Evolutionary conservation across 2,329 filamentous ascomycete genomes (phyloP).

Genomic region (Hymenoscyphus infarciens): DNA sequence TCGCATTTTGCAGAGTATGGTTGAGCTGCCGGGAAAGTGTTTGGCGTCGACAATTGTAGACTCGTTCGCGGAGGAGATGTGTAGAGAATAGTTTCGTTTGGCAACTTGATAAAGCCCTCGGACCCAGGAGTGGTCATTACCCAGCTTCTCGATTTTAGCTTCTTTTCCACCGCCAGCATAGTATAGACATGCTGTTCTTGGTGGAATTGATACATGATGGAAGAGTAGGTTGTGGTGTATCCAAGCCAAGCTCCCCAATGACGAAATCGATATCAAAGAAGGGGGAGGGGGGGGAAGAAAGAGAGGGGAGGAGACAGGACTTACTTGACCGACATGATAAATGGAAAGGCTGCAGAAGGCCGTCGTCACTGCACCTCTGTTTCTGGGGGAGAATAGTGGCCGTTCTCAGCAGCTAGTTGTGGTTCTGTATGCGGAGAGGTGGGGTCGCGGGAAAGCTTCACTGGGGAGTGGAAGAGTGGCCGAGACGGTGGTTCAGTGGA

Average conservation of each 20-base stretch:
- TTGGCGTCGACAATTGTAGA: conserved; percentile 63
- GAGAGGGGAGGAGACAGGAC: not conserved
- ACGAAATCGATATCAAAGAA: not conserved
- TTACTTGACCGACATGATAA: conserved; percentile 16
- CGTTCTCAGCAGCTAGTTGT: conserved; percentile 3
- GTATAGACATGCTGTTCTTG: conserved; percentile 34
- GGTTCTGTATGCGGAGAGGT: conserved; percentile 12
- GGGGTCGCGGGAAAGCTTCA: conserved; percentile 13
- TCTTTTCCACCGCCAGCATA: conserved; percentile 27
- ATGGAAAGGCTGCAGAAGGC: conserved; percentile 5
- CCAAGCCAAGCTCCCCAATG: not conserved
- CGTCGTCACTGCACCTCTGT: not conserved
- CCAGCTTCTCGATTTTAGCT: conserved; percentile 57
- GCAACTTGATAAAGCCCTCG: conserved; percentile 75
- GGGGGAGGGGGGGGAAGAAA: not conserved
- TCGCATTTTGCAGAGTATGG: conserved; percentile 69
- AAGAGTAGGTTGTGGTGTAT: not conserved
- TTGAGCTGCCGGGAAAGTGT: conserved; percentile 59
- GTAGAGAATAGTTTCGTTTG: conserved; percentile 77
- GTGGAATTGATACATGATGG: conserved; percentile 33
- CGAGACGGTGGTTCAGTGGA: conserved; percentile 1
- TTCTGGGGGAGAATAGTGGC: not conserved
- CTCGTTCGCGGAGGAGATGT: conserved; percentile 76
- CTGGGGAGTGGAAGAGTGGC: conserved; percentile 2
- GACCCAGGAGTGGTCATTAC: conserved; percentile 79